Base-by-base conservation (phyloP, 345 rosid species). In the Salix viminalis region DNA sequence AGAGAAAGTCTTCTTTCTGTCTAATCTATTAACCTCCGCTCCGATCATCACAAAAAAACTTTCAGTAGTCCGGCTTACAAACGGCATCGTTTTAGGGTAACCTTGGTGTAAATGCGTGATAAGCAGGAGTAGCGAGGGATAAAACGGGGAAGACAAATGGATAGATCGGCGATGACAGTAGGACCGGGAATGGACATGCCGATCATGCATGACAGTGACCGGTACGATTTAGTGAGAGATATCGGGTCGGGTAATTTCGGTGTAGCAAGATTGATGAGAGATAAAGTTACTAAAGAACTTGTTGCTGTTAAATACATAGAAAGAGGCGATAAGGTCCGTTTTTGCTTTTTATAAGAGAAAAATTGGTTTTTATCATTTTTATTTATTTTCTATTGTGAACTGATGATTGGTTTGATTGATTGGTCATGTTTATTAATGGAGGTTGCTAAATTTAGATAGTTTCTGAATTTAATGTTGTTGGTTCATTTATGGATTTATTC, bases 181-280 rank as follows among this genome's bases (percentile, higher is more conserved):
- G 84, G 78, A 2, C 81, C 81, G 1, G 84, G 79, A 34, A 74
- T 78, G 81, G 84, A 82, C 58, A 70, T 74, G 81, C 84, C 81
- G 73, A 82, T 82, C 81, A 77, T 82, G 84, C 84, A 82, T 64
- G 84, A 81, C 34, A 81, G 84, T 71, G 84, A 82, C 76, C 84
- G 84, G 34, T 82, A 82, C 79, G 84, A 82, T 67, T 75, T 82
- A 46, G 76, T 82, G 58, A 70, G 81, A 36, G 81, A 82, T 70
- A 82, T 82, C 44, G 84, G 84, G 56, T 70, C 81, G 9, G 81
- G 84, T 4, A 81, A 81, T 64, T 81, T 81, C 75, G 84, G 81
- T 4, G 84, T 81, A 2, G 84, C 84, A 6, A n/a, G 84, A 24
- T 50, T 82, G 32, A 82, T 82, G 84, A 65, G 73, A 46, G 84